Evolutionary conservation across 306 rosid species (phyloP).

Genomic region (Cucurbita argyrosperma): DNA sequence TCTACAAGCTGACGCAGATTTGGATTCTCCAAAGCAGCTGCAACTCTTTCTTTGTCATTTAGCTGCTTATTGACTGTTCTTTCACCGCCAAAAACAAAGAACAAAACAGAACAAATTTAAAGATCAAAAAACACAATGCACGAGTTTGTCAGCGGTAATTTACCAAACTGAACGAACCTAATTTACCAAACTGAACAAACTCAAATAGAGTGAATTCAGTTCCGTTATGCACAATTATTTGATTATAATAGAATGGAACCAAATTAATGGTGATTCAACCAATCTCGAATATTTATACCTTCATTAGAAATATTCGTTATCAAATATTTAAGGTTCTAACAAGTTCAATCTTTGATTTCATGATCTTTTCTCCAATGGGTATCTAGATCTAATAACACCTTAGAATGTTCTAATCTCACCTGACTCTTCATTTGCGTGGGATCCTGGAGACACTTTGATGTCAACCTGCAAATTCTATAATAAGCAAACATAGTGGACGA

Average conservation of each 20-base stretch:
- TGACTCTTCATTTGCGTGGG: slow-evolving; percentile 86
- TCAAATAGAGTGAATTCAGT: no score
- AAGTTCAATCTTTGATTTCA: not conserved
- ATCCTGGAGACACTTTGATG: slow-evolving; percentile 89
- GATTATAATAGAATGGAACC: no score
- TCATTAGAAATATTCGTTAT: not conserved
- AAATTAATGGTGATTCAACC: no score
- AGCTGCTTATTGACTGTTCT: slow-evolving; percentile 76
- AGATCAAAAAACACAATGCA: no score
- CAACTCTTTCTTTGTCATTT: slow-evolving; percentile 89
- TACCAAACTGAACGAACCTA: no score
- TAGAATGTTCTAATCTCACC: slow-evolving; percentile 27
- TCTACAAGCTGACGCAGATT: slow-evolving; percentile 94
- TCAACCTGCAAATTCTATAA: slow-evolving; percentile 52
- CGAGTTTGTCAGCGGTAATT: no score
- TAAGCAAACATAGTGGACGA: not conserved
- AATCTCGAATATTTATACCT: not conserved
- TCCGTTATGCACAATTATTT: no score
- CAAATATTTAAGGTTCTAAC: not conserved
- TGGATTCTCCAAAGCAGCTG: slow-evolving; percentile 94
- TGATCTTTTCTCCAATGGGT: not conserved
- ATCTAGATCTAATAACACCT: not conserved
- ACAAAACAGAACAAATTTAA: not conserved
- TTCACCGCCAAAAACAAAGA: not conserved
- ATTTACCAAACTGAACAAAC: no score